Base-by-base conservation (phyloP, 768 basidiomycete species). In the Nidula microcarpa region DNA sequence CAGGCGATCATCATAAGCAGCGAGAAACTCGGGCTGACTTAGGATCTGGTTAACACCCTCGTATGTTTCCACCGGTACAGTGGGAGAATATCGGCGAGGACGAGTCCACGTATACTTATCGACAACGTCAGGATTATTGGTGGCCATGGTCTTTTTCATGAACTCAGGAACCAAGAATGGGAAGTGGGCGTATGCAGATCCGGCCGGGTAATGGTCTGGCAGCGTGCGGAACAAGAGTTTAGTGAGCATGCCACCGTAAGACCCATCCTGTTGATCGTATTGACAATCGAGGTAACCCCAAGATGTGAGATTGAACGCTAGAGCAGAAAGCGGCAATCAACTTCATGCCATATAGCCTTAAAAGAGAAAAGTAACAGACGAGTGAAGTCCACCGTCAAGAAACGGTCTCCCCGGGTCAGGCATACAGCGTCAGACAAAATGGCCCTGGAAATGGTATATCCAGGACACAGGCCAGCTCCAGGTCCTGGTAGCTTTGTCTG, bases 381-480 rank as follows among this genome's bases (percentile, higher is more conserved):
- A 6, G 88, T 92, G 60, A 84, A 85, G 43, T 91, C 89, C 7
- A 77, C 75, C 0, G 91, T 91, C 57, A 89, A 68, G 71, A 88
- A 92, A 5, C 87, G 81, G 63, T 94, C 91, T 6, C 91, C 90
- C 33, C 91, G 81, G 33, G 80, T 82, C 53, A 93, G 73, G 56
- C 77, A 82, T 35, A 91, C 85, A 1, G 89, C 90, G 63, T 91
- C 89, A 9, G 85, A 76, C 11, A 94, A 74, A 57, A 94, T 93
- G n/a, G 89, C 87, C 43, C 91, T 77, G 6, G 89, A 89, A 57
- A 90, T 86, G 4, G 91, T 92, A 70, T 84, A 91, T 30, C 89
- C 88, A 4, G 89, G 89, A 64, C 89, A 91, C 4, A 92, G 64
- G 9, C 90, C 91, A 5, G 87, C 84, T 6, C 89, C 91, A 1